Percentiles rank a stretch among this genome's conserved stretches.
phyloP scores from a whole-genome alignment of 768 basidiomycete genomes.

The Hygrophoropsis aurantiaca region DNA sequence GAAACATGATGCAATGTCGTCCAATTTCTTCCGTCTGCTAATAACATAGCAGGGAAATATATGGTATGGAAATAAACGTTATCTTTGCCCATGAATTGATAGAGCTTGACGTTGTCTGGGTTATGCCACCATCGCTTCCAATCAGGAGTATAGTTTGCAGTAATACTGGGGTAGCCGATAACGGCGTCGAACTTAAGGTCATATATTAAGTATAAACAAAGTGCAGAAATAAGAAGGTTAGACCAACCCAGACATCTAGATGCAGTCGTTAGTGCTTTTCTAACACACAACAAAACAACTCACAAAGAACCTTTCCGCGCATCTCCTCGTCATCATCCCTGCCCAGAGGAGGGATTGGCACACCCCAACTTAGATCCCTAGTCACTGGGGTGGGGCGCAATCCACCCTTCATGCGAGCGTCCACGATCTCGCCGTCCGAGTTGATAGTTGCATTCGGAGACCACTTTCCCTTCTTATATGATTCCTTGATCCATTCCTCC shows the following conservation, averaged over 20 bases:
- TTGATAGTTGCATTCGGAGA: constrained; percentile 90
- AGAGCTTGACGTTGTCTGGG: constrained; percentile 82
- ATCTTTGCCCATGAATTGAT: constrained; percentile 99
- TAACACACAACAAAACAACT: constrained; percentile 32
- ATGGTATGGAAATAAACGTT: constrained; percentile 99
- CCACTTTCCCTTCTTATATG: constrained; percentile 86
- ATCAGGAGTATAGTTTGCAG: constrained; percentile 89
- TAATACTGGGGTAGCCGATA: constrained; percentile 96
- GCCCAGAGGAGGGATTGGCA: constrained; percentile 78
- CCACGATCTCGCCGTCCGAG: constrained; percentile 82
- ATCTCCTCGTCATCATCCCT: constrained; percentile 79
- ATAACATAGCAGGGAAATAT: constrained; percentile 86
- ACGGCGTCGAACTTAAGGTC: constrained; percentile 99
- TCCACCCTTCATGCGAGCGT: constrained; percentile 83
- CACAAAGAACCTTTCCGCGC: constrained; percentile 94
- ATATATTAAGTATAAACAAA: too few relatives aligned
- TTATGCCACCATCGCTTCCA: constrained; percentile 99
- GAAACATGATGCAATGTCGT: constrained; percentile 92
- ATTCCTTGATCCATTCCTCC: constrained; percentile 84
- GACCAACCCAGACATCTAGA: constrained; percentile 91
- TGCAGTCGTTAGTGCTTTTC: constrained; percentile 4
- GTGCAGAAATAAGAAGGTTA: too few relatives aligned
- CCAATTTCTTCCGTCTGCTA: constrained; percentile 91
- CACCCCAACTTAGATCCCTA: constrained; percentile 94
- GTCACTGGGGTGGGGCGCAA: constrained; percentile 89